Evolutionary conservation across 257 asterid species (phyloP).

Genomic region (Echites panduratus): DNA sequence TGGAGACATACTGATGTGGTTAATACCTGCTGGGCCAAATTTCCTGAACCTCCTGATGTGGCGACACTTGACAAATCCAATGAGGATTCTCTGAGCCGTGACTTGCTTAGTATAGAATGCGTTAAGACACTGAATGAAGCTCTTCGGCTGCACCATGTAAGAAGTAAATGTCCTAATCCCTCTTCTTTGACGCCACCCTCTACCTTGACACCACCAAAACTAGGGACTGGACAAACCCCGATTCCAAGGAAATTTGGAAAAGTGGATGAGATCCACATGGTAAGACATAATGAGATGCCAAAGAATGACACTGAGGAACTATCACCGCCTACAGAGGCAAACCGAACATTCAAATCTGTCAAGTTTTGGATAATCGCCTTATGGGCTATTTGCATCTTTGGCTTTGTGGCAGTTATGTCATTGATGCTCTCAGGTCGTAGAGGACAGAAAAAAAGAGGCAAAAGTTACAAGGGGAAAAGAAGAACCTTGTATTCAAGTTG

Average conservation of each 20-base stretch:
- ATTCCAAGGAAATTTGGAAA: slow-evolving; percentile 30
- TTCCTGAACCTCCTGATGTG: slow-evolving; percentile 77
- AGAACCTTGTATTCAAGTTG: slow-evolving; percentile 31
- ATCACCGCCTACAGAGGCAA: slow-evolving; percentile 41
- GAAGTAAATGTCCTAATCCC: slow-evolving; percentile 50
- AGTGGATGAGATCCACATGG: slow-evolving; percentile 14
- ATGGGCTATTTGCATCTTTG: slow-evolving; percentile 59
- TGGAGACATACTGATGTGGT: slow-evolving; percentile 70
- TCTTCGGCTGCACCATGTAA: slow-evolving; percentile 45
- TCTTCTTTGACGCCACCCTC: slow-evolving; percentile 33
- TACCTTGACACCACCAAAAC: slow-evolving; percentile 26
- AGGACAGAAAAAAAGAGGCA: slow-evolving; percentile 56
- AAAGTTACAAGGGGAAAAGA: slow-evolving; percentile 46
- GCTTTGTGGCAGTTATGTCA: slow-evolving; percentile 47
- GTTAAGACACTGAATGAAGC: slow-evolving; percentile 66
- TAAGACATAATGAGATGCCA: slow-evolving; percentile 16
- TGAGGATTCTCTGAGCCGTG: slow-evolving; percentile 47
- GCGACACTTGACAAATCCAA: slow-evolving; percentile 53
- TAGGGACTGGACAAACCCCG: slow-evolving; percentile 25
- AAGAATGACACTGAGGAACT: slow-evolving; percentile 31
- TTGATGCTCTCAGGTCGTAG: slow-evolving; percentile 46
- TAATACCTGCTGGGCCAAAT: slow-evolving; percentile 71
- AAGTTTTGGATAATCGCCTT: slow-evolving; percentile 60
- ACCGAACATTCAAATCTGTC: slow-evolving; percentile 53
- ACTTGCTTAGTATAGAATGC: slow-evolving; percentile 88